Evolutionary conservation across 1,139 yeast species (phyloP).

Genomic region (Saccharomyces pastorianus): DNA sequence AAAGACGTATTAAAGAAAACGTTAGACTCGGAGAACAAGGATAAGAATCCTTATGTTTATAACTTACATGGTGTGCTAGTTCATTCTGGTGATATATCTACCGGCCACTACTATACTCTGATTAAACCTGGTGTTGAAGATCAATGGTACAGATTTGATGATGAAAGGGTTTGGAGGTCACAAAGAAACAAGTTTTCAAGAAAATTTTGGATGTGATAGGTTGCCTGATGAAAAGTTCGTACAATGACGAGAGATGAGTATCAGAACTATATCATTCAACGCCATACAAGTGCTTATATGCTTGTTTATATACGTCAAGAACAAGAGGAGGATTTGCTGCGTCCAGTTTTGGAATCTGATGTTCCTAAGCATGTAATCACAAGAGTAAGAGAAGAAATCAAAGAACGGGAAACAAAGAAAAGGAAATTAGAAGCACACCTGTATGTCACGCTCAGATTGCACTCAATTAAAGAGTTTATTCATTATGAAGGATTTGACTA

Average conservation of each 20-base stretch:
- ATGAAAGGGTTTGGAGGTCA: conserved; percentile 88
- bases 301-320: conserved; percentile 78
- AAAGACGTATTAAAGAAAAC: conserved; percentile 41
- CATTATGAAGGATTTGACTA: conserved; percentile 70
- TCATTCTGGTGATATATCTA: conserved; percentile 90
- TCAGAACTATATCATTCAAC: conserved; percentile 54
- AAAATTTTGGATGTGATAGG: conserved; percentile 79
- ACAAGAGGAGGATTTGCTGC: conserved; percentile 50
- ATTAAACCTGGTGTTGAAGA: conserved; percentile 68
- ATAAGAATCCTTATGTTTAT: conserved; percentile 62
- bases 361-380: conserved; percentile 66
- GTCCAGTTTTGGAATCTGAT: conserved; percentile 46
- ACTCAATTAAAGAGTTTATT: conserved; percentile 45
- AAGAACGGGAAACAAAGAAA: conserved; percentile 48
- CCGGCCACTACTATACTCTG: conserved; percentile 94
- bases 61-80: conserved; percentile 88
- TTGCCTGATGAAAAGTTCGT: conserved; percentile 40
- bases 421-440: conserved; percentile 68
- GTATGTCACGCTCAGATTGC: conserved; percentile 54
- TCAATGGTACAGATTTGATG: conserved; percentile 89
- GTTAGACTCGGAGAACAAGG: conserved; percentile 7
- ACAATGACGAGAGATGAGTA: conserved; percentile 51
- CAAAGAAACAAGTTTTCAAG: conserved; percentile 82
- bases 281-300: conserved; percentile 95
- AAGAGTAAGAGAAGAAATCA: conserved; percentile 54